Base-by-base conservation (phyloP, 495 filamentous ascomycete species). In the Aspergillus bertholletiae region DNA sequence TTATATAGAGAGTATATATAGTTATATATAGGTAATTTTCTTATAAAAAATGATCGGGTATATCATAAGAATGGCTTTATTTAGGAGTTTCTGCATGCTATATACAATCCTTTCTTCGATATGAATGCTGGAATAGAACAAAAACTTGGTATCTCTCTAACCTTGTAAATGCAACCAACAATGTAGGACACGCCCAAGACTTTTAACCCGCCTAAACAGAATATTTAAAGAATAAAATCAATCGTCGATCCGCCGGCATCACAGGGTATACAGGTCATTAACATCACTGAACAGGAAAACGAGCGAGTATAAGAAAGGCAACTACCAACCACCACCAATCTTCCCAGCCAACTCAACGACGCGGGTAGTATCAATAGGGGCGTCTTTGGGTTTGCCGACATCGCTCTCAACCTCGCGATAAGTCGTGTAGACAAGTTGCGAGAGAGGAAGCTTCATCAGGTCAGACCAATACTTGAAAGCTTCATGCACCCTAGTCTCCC, bases 371-470 rank as follows among this genome's bases (percentile, higher is more conserved):
- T 88, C 87, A 35, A 67, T 66, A 9, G 61, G 56, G 13, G 68
- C 60, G 59, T 63, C 61, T 60, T 84, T 77, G 41, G 83, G 77
- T 69, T 94, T 95, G 39, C 93, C 93, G 11, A 98, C 89, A 71
- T 97, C 92, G 69, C 96, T 96, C 60, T 96, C 87, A 3, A 98
- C 93, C 70, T 88, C 84, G 45, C 94, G 84, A 69, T 92, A 97
- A 30, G 82, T 92, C 35, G 94, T 98, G 63, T 85, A 89, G 20
- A 84, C 82, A 61, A 98, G 70, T 58, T 82, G 90, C 18, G 87
- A 84, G 56, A 89, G 71, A 13, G 79, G 77, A 51, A 93, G 83
- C 20, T 82, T 81, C 55, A 88, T 90, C 37, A 83, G 73, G 7
- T 72, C 60, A 9, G 87, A 80, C 94, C 94, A 98, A 65, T 88